phyloP scores from a whole-genome alignment of 176 grass and related monocot species.

The Lolium perenne region DNA sequence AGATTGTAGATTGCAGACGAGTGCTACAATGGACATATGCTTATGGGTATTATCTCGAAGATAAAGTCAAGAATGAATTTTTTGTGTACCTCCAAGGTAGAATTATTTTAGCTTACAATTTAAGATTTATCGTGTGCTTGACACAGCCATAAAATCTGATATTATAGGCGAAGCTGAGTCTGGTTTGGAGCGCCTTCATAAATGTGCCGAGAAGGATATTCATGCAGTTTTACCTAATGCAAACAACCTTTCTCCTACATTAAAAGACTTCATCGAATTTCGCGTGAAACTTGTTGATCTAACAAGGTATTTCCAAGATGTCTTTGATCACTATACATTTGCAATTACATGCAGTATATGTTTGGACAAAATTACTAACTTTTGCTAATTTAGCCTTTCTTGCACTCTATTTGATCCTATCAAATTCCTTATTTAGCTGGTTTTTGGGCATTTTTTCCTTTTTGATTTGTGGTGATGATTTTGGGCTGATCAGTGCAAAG shows the following conservation, averaged over 20 bases:
- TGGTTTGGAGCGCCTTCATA: constrained; percentile 93
- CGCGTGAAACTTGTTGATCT: constrained; percentile 77
- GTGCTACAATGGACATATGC: constrained; percentile 98
- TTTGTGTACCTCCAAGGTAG: constrained; percentile 97
- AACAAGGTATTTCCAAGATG: constrained; percentile 60
- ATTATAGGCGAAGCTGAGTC: constrained; percentile 86
- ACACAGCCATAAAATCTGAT: constrained; percentile 23
- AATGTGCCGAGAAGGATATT: constrained; percentile 96
- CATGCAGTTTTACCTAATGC: constrained; percentile 50
- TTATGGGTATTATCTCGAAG: constrained; percentile 89
- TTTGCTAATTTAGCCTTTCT: background rate
- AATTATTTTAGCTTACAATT: background rate
- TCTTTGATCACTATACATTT: background rate
- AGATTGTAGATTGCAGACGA: constrained; percentile 96
- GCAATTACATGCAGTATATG: background rate
- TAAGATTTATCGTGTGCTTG: constrained; percentile 19
- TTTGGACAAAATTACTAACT: background rate
- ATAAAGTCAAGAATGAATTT: constrained; percentile 77
- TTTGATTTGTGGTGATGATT: background rate
- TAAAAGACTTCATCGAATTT: constrained; percentile 60
- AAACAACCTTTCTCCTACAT: constrained; percentile 33
- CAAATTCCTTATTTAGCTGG: background rate
- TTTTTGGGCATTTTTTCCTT: background rate
- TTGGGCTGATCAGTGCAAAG: background rate
- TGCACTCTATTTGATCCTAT: background rate